These are phyloP conservation scores for Myriosclerotinia curreyana DNA, from an alignment of 2,329 filamentous ascomycete species.

Conservation along the genomic window DNA sequence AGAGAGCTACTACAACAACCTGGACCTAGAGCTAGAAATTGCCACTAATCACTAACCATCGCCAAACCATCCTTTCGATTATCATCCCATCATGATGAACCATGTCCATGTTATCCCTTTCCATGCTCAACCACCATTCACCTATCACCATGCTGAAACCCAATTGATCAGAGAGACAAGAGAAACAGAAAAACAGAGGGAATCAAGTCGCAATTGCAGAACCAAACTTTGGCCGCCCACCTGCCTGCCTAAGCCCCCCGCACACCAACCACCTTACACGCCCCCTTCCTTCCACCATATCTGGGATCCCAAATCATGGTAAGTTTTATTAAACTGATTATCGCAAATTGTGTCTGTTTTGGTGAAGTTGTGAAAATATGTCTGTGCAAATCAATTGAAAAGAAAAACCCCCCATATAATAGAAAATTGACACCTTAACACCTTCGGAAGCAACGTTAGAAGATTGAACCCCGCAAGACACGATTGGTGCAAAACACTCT, in stretches of 20 bases:
- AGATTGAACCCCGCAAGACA: conserved; percentile 36
- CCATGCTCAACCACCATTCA: conserved; percentile 10
- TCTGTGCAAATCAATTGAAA: conserved; percentile 22
- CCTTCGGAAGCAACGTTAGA: conserved; percentile 34
- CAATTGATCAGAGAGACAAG: conserved; percentile 12
- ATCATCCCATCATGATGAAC: conserved; percentile 16
- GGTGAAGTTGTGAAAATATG: background rate
- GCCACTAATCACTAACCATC: background rate
- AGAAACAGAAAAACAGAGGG: background rate
- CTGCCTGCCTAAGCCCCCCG: conserved; percentile 7
- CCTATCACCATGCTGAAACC: conserved; percentile 3
- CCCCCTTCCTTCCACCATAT: conserved; percentile 17
- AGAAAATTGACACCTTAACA: conserved; percentile 34
- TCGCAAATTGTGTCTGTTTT: conserved; percentile 28
- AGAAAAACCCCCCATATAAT: conserved; percentile 14
- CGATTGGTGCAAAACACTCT: conserved; percentile 29
- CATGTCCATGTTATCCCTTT: conserved; percentile 10
- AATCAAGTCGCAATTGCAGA: conserved; percentile 2
- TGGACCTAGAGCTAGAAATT: conserved; percentile 14
- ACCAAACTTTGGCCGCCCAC: conserved; percentile 18
- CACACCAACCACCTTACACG: conserved; percentile 1
- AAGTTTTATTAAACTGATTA: conserved; percentile 34
- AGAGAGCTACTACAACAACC: conserved; percentile 17
- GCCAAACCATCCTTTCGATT: conserved; percentile 16
- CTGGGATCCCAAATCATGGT: conserved; percentile 12